Conservation (phyloP, 83 land plant species). For the Larix sibirica region DNA sequence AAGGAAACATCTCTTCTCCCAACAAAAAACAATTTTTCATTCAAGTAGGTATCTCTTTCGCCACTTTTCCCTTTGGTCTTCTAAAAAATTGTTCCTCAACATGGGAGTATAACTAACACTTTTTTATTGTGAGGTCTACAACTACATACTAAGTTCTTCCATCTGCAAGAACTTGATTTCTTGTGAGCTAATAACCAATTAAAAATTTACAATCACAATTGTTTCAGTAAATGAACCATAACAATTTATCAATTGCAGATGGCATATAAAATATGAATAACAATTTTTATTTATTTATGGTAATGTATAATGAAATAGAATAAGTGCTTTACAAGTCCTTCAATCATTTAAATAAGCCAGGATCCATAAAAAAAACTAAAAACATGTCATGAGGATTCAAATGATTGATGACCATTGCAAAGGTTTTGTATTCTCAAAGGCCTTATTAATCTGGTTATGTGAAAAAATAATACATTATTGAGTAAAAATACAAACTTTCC, state of each 20-base stretch:
- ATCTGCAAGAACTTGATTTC: constrained; percentile 7
- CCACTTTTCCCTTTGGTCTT: too few relatives aligned
- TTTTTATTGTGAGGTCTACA: too few relatives aligned
- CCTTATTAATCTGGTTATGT: not conserved
- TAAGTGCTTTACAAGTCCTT: not conserved
- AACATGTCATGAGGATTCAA: not conserved
- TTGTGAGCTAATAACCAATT: not conserved
- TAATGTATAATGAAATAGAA: not conserved
- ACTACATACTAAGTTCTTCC: constrained; percentile 3
- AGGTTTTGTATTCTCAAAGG: not conserved
- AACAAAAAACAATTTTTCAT: too few relatives aligned
- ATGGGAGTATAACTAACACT: too few relatives aligned
- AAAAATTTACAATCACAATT: not conserved
- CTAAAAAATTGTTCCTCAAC: too few relatives aligned
- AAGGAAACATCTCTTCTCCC: too few relatives aligned
- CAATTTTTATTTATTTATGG: not conserved
- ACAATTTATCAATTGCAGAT: not conserved
- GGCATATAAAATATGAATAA: not conserved
- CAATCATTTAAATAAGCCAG: not conserved
- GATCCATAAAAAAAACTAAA: not conserved
- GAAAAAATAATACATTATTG: not conserved
- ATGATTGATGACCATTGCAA: not conserved
- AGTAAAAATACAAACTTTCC: constrained; percentile 25
- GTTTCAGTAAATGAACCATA: not conserved
- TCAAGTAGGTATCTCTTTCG: too few relatives aligned